Conservation (phyloP, 2,329 filamentous ascomycete species). For the Fonsecaea multimorphosa region DNA sequence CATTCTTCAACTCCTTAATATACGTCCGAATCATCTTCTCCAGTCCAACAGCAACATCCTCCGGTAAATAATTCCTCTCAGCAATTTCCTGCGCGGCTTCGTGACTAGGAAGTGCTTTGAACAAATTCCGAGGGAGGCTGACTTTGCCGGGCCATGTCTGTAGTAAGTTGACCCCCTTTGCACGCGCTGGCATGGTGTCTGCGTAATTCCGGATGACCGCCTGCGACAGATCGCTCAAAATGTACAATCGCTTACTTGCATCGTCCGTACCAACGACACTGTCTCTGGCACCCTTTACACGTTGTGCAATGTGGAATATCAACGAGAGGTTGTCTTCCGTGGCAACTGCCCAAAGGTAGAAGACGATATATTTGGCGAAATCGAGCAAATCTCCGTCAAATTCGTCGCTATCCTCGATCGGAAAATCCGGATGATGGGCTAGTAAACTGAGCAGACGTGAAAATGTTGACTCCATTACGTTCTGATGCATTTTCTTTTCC, state of each 20-base stretch:
- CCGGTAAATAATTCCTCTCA: conserved; percentile 81
- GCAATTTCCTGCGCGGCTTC: conserved; percentile 82
- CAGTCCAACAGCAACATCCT: conserved; percentile 75
- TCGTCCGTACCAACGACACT: conserved; percentile 65
- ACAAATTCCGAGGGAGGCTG: conserved; percentile 79
- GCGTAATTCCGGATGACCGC: conserved; percentile 83
- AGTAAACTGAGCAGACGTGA: conserved; percentile 83
- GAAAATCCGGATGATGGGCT: conserved; percentile 91
- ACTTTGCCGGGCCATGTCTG: conserved; percentile 83
- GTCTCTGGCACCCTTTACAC: conserved; percentile 88
- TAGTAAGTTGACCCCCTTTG: conserved; percentile 63
- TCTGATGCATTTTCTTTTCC: conserved; percentile 56
- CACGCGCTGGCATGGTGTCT: conserved; percentile 77
- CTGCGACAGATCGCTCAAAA: conserved; percentile 85
- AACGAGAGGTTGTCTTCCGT: conserved; percentile 85
- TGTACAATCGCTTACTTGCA: conserved; percentile 68
- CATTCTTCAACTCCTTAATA: conserved; percentile 63
- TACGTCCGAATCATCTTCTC: conserved; percentile 75
- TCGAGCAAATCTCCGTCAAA: conserved; percentile 73
- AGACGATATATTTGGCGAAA: conserved; percentile 86
- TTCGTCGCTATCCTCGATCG: conserved; percentile 54
- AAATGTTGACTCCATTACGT: conserved; percentile 79
- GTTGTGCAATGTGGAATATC: conserved; percentile 89
- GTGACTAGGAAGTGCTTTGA: conserved; percentile 75
- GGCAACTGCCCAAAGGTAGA: conserved; percentile 82